phyloP scores from a whole-genome alignment of 176 grass and related monocot genomes.

The Cenchrus fungigraminus region DNA sequence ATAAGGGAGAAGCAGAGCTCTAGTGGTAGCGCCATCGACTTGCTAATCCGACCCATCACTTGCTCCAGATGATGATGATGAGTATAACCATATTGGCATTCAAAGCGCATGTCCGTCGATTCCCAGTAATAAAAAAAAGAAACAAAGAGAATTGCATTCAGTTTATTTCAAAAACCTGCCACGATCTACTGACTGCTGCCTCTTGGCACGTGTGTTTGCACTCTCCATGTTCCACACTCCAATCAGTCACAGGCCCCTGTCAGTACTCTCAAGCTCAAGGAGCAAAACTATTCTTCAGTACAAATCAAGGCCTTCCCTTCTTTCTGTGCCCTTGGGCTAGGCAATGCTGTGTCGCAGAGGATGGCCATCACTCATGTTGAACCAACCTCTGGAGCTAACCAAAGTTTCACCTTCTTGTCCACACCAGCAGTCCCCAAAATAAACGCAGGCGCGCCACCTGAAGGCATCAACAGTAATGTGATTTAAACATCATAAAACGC shows the following conservation, averaged over 20 bases:
- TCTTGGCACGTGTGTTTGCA: not conserved
- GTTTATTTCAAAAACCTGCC: not conserved
- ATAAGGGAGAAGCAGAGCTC: too few relatives aligned
- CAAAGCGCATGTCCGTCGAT: too few relatives aligned
- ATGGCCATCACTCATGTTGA: constrained; percentile 37
- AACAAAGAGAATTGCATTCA: not conserved
- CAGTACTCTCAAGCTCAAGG: not conserved
- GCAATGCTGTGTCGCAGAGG: not conserved
- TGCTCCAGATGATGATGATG: too few relatives aligned
- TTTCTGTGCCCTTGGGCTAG: not conserved
- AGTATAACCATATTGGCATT: too few relatives aligned
- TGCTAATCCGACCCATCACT: too few relatives aligned
- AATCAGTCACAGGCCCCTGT: not conserved
- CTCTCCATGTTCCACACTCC: not conserved
- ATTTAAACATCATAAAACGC: constrained; percentile 22
- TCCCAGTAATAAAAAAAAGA: not conserved
- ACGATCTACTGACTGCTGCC: not conserved
- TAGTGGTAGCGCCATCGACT: too few relatives aligned
- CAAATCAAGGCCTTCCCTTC: not conserved
- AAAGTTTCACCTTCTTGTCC: constrained; percentile 96
- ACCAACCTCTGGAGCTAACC: constrained; percentile 62
- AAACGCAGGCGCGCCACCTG: constrained; percentile 55
- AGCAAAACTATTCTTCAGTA: not conserved
- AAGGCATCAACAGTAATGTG: constrained; percentile 8
- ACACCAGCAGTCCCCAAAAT: constrained; percentile 64